Conservation (phyloP, 768 basidiomycete species). For the Mycena albidolilacea region DNA sequence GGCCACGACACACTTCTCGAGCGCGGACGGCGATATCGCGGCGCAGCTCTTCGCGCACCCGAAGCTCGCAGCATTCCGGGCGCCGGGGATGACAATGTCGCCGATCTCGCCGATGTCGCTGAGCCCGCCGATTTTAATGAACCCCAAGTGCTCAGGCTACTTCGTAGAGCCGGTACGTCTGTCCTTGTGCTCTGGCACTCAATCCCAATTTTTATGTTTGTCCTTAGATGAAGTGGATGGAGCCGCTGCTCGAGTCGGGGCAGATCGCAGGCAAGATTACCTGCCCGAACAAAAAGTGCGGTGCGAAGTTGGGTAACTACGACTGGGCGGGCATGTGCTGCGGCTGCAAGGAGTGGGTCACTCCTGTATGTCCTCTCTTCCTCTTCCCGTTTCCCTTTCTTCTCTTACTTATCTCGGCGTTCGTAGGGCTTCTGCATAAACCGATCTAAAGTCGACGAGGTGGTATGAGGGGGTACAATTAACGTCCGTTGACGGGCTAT, state of each 20-base stretch:
- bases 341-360: slow-evolving; percentile 93
- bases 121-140: slow-evolving; percentile 79
- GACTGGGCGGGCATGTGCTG: slow-evolving; percentile 97
- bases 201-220: background rate
- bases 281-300: slow-evolving; percentile 94
- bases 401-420: background rate
- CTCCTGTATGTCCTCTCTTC: slow-evolving; percentile 74
- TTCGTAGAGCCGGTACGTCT: slow-evolving; percentile 92
- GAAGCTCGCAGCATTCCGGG: slow-evolving; percentile 58
- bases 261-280: slow-evolving; percentile 89
- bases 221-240: slow-evolving; percentile 97
- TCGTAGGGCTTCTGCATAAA: slow-evolving; percentile 76
- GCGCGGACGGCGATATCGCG: slow-evolving; percentile 54
- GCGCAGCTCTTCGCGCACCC: slow-evolving; percentile 60
- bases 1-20: slow-evolving; percentile 51
- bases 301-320: slow-evolving; percentile 93
- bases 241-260: slow-evolving; percentile 81
- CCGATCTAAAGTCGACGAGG: slow-evolving; percentile 78
- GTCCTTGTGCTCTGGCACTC: background rate
- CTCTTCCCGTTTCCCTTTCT: background rate
- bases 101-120: slow-evolving; percentile 44
- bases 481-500: background rate
- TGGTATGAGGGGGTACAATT: slow-evolving; percentile 47
- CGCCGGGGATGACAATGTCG: slow-evolving; percentile 34
- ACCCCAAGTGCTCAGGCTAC: slow-evolving; percentile 94